A percentile compares a stretch with the other conserved stretches of the same genome.
phyloP scores from a whole-genome alignment of 805 yeast genomes.

The Priceomyces fermenticarens region DNA sequence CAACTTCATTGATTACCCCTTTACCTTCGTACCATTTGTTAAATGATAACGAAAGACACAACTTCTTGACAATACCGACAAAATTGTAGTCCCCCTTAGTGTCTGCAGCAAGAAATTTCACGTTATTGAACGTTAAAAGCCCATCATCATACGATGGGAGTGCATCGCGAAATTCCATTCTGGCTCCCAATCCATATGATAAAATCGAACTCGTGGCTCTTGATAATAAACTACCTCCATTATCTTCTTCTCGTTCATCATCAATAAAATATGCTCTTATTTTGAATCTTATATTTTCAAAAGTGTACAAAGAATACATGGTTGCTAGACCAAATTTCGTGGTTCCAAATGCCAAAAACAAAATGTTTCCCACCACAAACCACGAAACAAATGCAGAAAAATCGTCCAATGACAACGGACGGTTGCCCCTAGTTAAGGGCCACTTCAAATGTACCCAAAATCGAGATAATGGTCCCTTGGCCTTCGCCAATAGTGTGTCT shows the following conservation, averaged over 20 bases:
- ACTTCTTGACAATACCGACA: constrained; percentile 37
- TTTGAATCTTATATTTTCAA: constrained; percentile 24
- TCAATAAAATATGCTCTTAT: constrained; percentile 19
- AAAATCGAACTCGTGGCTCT: constrained; percentile 33
- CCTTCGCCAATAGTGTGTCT: constrained; percentile 25
- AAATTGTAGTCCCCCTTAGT: constrained; percentile 18
- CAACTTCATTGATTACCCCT: constrained; percentile 49
- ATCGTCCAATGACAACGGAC: constrained; percentile 50
- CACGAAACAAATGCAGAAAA: constrained; percentile 54
- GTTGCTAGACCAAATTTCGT: constrained; percentile 52
- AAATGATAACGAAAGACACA: constrained; percentile 46
- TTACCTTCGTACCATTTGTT: constrained; percentile 55
- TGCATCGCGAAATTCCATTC: constrained; percentile 31
- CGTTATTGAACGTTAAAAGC: constrained; percentile 42
- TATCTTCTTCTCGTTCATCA: constrained; percentile 14
- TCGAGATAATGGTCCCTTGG: constrained; percentile 28
- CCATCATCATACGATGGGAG: constrained; percentile 50
- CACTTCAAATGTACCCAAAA: constrained; percentile 42
- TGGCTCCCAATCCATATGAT: constrained; percentile 37
- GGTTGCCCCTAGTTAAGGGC: constrained; percentile 46
- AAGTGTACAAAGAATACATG: constrained; percentile 42
- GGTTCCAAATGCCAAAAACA: constrained; percentile 56
- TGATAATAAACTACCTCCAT: constrained; percentile 24
- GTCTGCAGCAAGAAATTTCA: constrained; percentile 19
- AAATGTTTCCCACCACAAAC: constrained; percentile 54